Evolutionary conservation across 2,329 filamentous ascomycete genomes (phyloP), one percentile per base, ranked within the genome.

Genomic region (Pseudonectria foliicola): DNA sequence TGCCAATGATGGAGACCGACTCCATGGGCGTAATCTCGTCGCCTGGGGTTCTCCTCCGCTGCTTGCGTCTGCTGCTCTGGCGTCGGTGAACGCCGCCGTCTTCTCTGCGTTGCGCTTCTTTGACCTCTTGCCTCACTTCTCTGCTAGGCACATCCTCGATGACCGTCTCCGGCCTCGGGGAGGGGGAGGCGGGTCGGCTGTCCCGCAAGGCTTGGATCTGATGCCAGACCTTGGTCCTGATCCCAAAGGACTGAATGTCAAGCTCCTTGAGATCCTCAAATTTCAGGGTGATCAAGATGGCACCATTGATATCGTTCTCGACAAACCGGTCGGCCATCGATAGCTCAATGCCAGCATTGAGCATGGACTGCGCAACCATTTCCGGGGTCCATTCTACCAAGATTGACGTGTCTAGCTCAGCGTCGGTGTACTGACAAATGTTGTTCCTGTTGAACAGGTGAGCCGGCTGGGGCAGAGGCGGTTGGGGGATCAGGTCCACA

Each of bases 231-330:
- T 79, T 80, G 48, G 83, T 86, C 40, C 85, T 72, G 49, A 89
- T 82, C 28, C 85, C 85, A 54, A 92, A 90, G 2, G 85, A 90
- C 40, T 75, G 70, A 37, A 92, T 90, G 46, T 81, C 80, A 13
- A 92, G 71, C 60, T 92, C 85, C 57, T 82, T 82, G 37, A 92
- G 66, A 50, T 92, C 89, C 44, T 94, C 87, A 48, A 90, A 89
- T 55, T 94, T 88, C 28, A 98, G 67, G n/a, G 90, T 88, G 34
- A 94, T 79, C 13, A 96, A 67, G 37, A 96, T 85, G 4, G 79
- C 73, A 11, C 90, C 90, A 16, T 82, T 87, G 58, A 98, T 95
- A 55, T 98, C 90, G 59, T 98, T 93, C 51, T 83, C 76, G 42
- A 89, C 73, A 53, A 98, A 95, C 49, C 83, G 85, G 52, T 93